Conservation (phyloP, 2,329 filamentous ascomycete genomes). For the Talaromyces sp. region DNA sequence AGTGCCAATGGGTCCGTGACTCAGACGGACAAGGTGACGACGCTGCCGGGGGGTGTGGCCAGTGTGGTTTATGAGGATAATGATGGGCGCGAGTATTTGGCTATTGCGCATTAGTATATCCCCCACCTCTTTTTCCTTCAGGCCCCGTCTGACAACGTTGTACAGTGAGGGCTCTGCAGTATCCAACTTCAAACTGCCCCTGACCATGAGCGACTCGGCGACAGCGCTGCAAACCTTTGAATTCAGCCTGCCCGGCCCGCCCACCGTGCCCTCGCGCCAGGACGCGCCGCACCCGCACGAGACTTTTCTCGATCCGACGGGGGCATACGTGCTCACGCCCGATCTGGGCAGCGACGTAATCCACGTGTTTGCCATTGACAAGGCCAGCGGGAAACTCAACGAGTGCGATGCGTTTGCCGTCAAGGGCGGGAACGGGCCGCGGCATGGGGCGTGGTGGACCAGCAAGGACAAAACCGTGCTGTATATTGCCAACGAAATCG, state of each 20-base stretch:
- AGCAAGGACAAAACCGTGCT: constrained; percentile 13
- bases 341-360: constrained; percentile 62
- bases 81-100: constrained; percentile 21
- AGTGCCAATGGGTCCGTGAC: neutral
- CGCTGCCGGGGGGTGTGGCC: constrained; percentile 27
- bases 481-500: constrained; percentile 55
- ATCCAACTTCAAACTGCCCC: constrained; percentile 27
- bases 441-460: constrained; percentile 57
- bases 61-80: constrained; percentile 27
- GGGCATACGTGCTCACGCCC: constrained; percentile 57
- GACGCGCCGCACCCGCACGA: constrained; percentile 59
- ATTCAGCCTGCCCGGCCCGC: constrained; percentile 28
- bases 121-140: neutral
- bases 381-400: constrained; percentile 37
- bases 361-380: constrained; percentile 53
- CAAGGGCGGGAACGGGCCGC: constrained; percentile 55
- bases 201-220: constrained; percentile 9
- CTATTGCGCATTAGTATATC: constrained; percentile 35
- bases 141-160: constrained; percentile 6
- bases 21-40: constrained; percentile 16
- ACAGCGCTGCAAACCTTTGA: constrained; percentile 34
- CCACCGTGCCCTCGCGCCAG: constrained; percentile 44
- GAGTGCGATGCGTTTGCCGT: constrained; percentile 38
- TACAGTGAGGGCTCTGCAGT: constrained; percentile 24
- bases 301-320: constrained; percentile 60